Conservation (phyloP, 176 grass and related monocot species). For the Juncus effusus region DNA sequence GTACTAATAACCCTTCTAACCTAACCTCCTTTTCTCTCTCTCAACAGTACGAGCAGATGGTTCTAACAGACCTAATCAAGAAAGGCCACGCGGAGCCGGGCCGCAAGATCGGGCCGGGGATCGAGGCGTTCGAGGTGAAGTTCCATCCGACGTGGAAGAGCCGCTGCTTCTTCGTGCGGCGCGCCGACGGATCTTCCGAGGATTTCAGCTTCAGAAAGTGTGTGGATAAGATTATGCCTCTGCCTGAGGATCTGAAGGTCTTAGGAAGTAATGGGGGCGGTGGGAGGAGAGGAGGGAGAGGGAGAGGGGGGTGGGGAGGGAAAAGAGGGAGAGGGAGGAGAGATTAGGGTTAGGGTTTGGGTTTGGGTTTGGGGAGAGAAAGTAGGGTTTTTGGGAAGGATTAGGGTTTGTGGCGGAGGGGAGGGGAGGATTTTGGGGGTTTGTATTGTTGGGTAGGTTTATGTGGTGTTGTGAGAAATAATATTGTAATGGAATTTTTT, state of each 20-base stretch:
- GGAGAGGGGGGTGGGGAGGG: constrained; percentile 30
- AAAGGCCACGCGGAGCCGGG: constrained; percentile 63
- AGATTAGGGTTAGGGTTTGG: constrained; percentile 28
- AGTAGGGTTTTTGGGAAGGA: constrained; percentile 3
- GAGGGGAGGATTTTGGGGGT: not conserved
- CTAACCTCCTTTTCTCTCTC: too few relatives aligned
- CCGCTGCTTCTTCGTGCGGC: constrained; percentile 72
- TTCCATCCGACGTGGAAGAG: constrained; percentile 62
- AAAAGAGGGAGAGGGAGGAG: constrained; percentile 44
- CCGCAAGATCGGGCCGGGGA: constrained; percentile 71
- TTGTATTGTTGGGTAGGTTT: not conserved
- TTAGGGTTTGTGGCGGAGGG: not conserved
- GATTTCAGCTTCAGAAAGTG: constrained; percentile 99
- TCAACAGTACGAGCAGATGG: constrained; percentile 82
- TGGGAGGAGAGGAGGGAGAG: constrained; percentile 33
- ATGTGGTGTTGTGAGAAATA: not conserved
- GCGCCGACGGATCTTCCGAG: constrained; percentile 57
- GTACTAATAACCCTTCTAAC: too few relatives aligned
- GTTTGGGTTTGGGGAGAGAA: constrained; percentile 36
- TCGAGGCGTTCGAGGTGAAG: constrained; percentile 77
- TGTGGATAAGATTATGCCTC: constrained; percentile 69
- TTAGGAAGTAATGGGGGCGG: constrained; percentile 15
- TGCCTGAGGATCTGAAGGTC: constrained; percentile 69
- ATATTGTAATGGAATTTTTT: too few relatives aligned
- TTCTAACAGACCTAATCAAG: constrained; percentile 63